These are phyloP conservation scores for Cladophialophora bantiana DNA, from an alignment of 2,329 filamentous ascomycete genomes.

Conservation along the genomic window DNA sequence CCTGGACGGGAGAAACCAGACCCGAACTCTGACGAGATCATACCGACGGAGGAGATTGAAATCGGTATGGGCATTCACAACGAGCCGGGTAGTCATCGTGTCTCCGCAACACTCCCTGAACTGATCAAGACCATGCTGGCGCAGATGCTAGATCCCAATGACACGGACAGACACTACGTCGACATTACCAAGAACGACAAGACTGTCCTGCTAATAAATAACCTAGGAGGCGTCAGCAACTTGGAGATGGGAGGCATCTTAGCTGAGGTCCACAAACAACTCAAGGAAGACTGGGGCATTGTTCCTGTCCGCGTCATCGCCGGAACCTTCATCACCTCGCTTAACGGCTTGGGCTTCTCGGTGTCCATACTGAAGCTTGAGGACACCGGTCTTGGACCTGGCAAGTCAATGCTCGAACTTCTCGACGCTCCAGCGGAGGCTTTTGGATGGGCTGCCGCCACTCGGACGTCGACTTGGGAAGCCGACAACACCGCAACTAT, in stretches of 20 bases:
- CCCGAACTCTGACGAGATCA: slow-evolving; percentile 57
- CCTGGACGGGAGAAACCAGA: slow-evolving; percentile 70
- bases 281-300: slow-evolving; percentile 65
- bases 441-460: slow-evolving; percentile 69
- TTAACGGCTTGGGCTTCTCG: slow-evolving; percentile 76
- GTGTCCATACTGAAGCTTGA: slow-evolving; percentile 69
- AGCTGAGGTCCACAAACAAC: slow-evolving; percentile 68
- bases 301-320: slow-evolving; percentile 67
- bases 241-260: slow-evolving; percentile 73
- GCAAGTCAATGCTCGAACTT: slow-evolving; percentile 67
- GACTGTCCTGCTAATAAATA: slow-evolving; percentile 72
- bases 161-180: slow-evolving; percentile 69
- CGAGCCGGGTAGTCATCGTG: slow-evolving; percentile 59
- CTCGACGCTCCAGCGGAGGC: slow-evolving; percentile 73
- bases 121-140: slow-evolving; percentile 68
- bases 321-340: slow-evolving; percentile 74
- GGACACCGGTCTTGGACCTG: slow-evolving; percentile 63
- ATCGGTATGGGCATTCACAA: slow-evolving; percentile 72
- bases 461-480: slow-evolving; percentile 66
- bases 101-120: slow-evolving; percentile 57
- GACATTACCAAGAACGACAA: slow-evolving; percentile 64
- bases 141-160: slow-evolving; percentile 67
- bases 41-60: slow-evolving; percentile 65
- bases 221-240: slow-evolving; percentile 71
- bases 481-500: slow-evolving; percentile 53